phyloP scores from a whole-genome alignment of 192 early-diverging fungal genomes.

The Dimargaris xerosporica region DNA sequence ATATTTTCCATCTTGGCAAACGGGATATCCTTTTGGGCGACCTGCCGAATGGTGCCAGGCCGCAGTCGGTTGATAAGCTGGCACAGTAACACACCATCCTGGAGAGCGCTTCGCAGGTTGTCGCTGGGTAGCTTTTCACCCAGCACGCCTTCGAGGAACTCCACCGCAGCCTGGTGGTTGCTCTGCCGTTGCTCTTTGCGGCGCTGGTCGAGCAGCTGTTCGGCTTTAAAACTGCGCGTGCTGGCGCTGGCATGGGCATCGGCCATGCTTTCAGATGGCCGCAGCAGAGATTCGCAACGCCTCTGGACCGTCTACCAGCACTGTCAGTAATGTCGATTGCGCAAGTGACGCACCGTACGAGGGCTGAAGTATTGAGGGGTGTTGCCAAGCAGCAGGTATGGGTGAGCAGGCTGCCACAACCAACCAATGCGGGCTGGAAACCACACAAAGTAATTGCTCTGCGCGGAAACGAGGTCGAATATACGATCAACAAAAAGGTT shows the following conservation, averaged over 20 bases:
- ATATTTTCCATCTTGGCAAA: slow-evolving; percentile 86
- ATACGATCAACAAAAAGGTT: too few species aligned
- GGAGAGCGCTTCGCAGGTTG: slow-evolving; percentile 52
- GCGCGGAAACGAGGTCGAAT: too few species aligned
- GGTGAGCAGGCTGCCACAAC: too few species aligned
- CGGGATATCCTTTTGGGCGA: slow-evolving; percentile 46
- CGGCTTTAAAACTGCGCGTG: slow-evolving; percentile 29
- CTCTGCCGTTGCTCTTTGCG: slow-evolving; percentile 41
- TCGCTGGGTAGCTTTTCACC: slow-evolving; percentile 33
- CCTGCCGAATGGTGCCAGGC: slow-evolving; percentile 38
- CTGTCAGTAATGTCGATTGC: too few species aligned
- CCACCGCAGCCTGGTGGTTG: slow-evolving; percentile 42
- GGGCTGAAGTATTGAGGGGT: too few species aligned
- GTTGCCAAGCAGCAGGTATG: too few species aligned
- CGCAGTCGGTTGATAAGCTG: slow-evolving; percentile 23
- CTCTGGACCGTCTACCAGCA: too few species aligned
- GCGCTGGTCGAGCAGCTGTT: slow-evolving; percentile 33
- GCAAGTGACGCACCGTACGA: too few species aligned
- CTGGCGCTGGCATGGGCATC: slow-evolving; percentile 7
- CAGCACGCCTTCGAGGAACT: slow-evolving; percentile 43
- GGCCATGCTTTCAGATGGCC: too few species aligned
- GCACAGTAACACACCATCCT: slow-evolving; percentile 61
- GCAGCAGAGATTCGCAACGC: too few species aligned
- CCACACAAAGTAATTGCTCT: too few species aligned
- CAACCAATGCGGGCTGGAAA: too few species aligned